Conservation (phyloP, 2,329 filamentous ascomycete species). For the Aureobasidium sp. region DNA sequence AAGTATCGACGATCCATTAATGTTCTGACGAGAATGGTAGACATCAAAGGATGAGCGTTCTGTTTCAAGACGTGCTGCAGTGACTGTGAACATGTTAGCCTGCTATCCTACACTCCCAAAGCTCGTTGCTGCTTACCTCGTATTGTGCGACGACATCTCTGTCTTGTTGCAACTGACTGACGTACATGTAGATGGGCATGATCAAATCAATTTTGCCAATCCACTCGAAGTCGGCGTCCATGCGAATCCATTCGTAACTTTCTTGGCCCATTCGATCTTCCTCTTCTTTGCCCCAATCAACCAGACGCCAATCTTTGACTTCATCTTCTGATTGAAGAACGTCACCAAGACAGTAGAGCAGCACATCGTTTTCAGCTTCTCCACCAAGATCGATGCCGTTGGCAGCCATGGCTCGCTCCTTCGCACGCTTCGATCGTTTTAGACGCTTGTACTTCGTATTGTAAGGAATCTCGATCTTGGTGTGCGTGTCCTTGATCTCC, state of each 20-base stretch:
- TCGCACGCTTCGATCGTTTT: slow-evolving; percentile 76
- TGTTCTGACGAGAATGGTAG: slow-evolving; percentile 82
- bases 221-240: slow-evolving; percentile 99
- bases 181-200: slow-evolving; percentile 94
- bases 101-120: not conserved
- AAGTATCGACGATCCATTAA: slow-evolving; percentile 89
- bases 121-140: slow-evolving; percentile 35
- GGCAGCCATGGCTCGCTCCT: slow-evolving; percentile 61
- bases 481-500: slow-evolving; percentile 79
- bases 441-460: slow-evolving; percentile 98
- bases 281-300: slow-evolving; percentile 82
- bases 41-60: slow-evolving; percentile 67
- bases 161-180: slow-evolving; percentile 94
- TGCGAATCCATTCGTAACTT: slow-evolving; percentile 96
- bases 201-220: slow-evolving; percentile 73
- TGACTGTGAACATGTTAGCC: slow-evolving; percentile 36
- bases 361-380: slow-evolving; percentile 66
- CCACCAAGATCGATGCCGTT: slow-evolving; percentile 39
- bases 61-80: slow-evolving; percentile 65
- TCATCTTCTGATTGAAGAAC: slow-evolving; percentile 79
- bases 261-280: slow-evolving; percentile 90
- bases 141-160: slow-evolving; percentile 86
- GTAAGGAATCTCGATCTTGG: slow-evolving; percentile 90
- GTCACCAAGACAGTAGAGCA: slow-evolving; percentile 87
- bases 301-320: slow-evolving; percentile 70